phyloP scores from a whole-genome alignment of 108 stramenopile species.

The Nannochloropsis salina region DNA sequence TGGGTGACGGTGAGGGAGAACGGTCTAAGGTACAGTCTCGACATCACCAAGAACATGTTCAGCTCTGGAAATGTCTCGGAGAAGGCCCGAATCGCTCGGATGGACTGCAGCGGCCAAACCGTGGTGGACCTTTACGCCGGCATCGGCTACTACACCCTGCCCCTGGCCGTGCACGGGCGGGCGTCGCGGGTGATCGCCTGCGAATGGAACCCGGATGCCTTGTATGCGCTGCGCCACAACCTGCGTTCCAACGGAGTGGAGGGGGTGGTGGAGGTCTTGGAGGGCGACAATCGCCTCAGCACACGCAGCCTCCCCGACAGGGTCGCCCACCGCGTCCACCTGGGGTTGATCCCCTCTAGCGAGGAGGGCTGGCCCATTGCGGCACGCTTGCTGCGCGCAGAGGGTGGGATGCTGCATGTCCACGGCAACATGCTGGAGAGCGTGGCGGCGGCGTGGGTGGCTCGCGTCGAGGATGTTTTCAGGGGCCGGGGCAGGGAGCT shows the following conservation, averaged over 20 bases:
- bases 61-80: conserved; percentile 83
- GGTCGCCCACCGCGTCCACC: conserved; percentile 60
- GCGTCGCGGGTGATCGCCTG: conserved; percentile 67
- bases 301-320: conserved; percentile 57
- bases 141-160: conserved; percentile 92
- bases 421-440: conserved; percentile 75
- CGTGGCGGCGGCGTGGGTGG: conserved; percentile 55
- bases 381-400: conserved; percentile 60
- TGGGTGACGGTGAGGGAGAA: conserved; percentile 90
- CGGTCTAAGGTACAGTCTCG: conserved; percentile 75
- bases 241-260: conserved; percentile 66
- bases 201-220: conserved; percentile 85
- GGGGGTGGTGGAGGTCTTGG: conserved; percentile 58
- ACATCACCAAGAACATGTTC: conserved; percentile 90
- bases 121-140: conserved; percentile 90
- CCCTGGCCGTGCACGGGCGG: conserved; percentile 67
- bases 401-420: conserved; percentile 80
- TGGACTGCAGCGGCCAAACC: conserved; percentile 64
- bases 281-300: conserved; percentile 69
- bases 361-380: conserved; percentile 81
- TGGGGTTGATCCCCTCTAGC: conserved; percentile 83
- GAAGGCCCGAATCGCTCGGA: conserved; percentile 72
- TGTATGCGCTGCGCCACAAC: conserved; percentile 68
- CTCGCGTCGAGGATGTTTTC: conserved; percentile 21
- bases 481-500: background rate